phyloP scores from a whole-genome alignment of 257 asterid species.

The Coffea canephora region DNA sequence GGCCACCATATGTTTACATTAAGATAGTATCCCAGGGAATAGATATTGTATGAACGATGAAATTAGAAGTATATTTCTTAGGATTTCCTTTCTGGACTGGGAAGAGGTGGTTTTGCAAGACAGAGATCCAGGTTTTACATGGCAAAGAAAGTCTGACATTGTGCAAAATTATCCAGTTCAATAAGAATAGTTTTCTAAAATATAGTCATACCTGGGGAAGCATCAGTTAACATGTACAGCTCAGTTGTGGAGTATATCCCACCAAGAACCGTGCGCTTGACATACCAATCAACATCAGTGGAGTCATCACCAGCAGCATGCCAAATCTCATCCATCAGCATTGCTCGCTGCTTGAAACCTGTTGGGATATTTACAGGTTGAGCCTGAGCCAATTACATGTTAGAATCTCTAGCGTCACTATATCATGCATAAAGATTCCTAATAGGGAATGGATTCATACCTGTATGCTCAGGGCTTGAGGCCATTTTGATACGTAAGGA shows the following conservation, averaged over 20 bases:
- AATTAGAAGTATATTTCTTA: neutral
- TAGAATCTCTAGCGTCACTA: neutral
- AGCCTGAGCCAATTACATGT: conserved; percentile 41
- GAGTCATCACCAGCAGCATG: conserved; percentile 84
- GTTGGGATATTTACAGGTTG: conserved; percentile 71
- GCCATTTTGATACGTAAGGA: conserved; percentile 94
- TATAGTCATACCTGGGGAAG: conserved; percentile 61
- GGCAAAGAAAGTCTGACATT: neutral
- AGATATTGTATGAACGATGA: neutral
- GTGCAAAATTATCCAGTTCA: neutral
- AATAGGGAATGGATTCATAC: conserved; percentile 23
- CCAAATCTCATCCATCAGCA: conserved; percentile 94
- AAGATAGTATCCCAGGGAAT: neutral
- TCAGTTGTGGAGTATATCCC: conserved; percentile 86
- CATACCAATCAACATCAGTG: conserved; percentile 73
- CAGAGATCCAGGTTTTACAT: neutral
- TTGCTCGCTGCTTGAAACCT: conserved; percentile 90
- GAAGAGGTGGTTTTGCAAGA: no score
- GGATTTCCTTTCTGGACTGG: neutral
- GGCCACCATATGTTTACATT: neutral
- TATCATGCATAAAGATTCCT: neutral
- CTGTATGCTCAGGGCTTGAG: conserved; percentile 96
- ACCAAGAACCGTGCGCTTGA: conserved; percentile 80
- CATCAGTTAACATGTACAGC: conserved; percentile 86
- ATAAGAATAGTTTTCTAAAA: neutral